A percentile compares a stretch with the other conserved stretches of the same genome.
These are phyloP conservation scores for California macrophylla DNA, from an alignment of 441 rosid genomes.

Conservation along the genomic window DNA sequence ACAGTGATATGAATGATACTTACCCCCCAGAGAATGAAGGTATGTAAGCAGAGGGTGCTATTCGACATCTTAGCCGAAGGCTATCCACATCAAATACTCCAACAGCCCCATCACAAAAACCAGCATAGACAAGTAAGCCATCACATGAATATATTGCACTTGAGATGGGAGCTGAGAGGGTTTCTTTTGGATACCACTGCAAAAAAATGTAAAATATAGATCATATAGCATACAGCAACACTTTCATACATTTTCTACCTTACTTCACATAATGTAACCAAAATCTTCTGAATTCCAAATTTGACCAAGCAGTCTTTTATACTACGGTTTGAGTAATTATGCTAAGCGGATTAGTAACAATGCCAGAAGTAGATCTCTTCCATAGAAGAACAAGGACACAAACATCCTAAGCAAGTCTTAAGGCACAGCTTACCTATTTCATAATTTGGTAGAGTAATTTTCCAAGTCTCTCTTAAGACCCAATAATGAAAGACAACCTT, in stretches of 20 bases:
- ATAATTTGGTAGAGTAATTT: neutral
- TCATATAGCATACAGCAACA: neutral
- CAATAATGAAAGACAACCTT: too few relatives aligned
- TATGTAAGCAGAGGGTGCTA: constrained; percentile 46
- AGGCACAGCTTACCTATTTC: neutral
- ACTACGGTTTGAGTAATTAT: too few relatives aligned
- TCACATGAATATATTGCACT: constrained; percentile 49
- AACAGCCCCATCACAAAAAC: constrained; percentile 49
- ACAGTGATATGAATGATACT: neutral
- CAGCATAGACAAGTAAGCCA: constrained; percentile 36
- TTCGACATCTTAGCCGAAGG: constrained; percentile 41
- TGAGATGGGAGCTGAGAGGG: constrained; percentile 39
- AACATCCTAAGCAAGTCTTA: too few relatives aligned
- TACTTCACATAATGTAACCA: neutral
- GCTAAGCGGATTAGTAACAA: neutral
- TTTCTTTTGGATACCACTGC: constrained; percentile 52
- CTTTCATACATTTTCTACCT: neutral
- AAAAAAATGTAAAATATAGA: constrained; percentile 8
- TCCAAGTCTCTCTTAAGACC: neutral
- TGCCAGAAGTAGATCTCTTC: neutral
- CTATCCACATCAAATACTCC: constrained; percentile 49
- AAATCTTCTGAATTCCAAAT: too few relatives aligned
- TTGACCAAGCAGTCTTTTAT: too few relatives aligned
- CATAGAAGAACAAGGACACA: neutral
- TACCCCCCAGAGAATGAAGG: constrained; percentile 30